Conservation (phyloP, 2,329 filamentous ascomycete genomes). For the Coleophoma crateriformis region DNA sequence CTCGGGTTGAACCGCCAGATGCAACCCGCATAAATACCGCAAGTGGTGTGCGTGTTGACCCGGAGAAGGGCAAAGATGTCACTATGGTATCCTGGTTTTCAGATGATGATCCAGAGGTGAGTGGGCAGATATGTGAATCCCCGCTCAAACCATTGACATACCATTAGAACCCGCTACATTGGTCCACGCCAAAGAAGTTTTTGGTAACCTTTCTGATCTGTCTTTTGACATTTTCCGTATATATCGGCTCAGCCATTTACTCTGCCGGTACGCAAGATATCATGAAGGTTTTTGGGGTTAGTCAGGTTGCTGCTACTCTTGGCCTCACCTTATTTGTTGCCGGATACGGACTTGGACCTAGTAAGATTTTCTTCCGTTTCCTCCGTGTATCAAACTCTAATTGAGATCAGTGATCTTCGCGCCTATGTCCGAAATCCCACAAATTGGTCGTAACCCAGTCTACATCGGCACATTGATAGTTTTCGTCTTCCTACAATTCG, state of each 20-base stretch:
- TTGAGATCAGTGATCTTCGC: constrained; percentile 32
- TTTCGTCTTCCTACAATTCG: constrained; percentile 44
- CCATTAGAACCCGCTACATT: constrained; percentile 9
- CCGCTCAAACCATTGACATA: constrained; percentile 20
- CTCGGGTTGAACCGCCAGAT: constrained; percentile 7
- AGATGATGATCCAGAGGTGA: constrained; percentile 36
- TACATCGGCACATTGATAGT: constrained; percentile 39
- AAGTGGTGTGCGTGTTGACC: constrained; percentile 37
- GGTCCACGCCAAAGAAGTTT: constrained; percentile 3
- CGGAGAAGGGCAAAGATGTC: constrained; percentile 45
- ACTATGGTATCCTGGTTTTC: constrained; percentile 46
- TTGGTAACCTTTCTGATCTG: constrained; percentile 19
- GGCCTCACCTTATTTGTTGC: constrained; percentile 43
- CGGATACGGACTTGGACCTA: constrained; percentile 37
- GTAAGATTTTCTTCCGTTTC: constrained; percentile 37
- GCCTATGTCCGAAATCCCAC: constrained; percentile 45
- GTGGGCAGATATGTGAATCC: constrained; percentile 19
- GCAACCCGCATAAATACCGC: constrained; percentile 25
- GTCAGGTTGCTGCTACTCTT: constrained; percentile 37
- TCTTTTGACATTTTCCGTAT: constrained; percentile 3
- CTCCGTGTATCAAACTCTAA: constrained; percentile 17
- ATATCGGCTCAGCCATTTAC: constrained; percentile 38
- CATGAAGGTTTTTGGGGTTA: constrained; percentile 36
- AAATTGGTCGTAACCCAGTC: constrained; percentile 58
- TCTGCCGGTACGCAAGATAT: constrained; percentile 35